Percentiles rank a stretch among this genome's conserved stretches.
Evolutionary conservation across 345 rosid genomes (phyloP).

Genomic region (thale cress (Arabidopsis thaliana)): DNA sequence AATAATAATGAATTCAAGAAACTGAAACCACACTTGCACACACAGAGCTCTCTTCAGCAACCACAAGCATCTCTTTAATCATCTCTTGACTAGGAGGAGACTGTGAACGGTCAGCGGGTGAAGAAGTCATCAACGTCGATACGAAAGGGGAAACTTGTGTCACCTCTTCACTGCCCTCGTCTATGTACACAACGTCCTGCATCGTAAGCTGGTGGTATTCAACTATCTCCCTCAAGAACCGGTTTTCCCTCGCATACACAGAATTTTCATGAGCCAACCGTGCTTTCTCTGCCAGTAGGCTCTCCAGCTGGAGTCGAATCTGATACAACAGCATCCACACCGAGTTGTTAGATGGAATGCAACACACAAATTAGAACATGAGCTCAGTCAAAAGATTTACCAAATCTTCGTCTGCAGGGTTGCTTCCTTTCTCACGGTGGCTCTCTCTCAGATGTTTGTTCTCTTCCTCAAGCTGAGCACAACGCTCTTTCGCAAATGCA

Average conservation of each 20-base stretch:
- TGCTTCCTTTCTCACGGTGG: conserved; percentile 75
- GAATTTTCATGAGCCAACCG: conserved; percentile 88
- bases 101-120: not conserved
- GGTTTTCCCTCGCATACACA: conserved; percentile 75
- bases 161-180: conserved; percentile 80
- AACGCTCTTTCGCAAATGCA: conserved; percentile 81
- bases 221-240: conserved; percentile 87
- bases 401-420: conserved; percentile 88
- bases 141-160: conserved; percentile 57
- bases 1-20: conserved; percentile 6
- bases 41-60: conserved; percentile 5
- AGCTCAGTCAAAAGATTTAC: conserved; percentile 46
- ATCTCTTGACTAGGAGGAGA: conserved; percentile 17
- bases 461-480: conserved; percentile 92
- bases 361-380: conserved; percentile 2
- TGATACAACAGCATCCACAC: conserved; percentile 37
- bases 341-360: conserved; percentile 8
- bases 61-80: not conserved
- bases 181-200: conserved; percentile 89
- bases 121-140: conserved; percentile 37
- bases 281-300: conserved; percentile 87
- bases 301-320: conserved; percentile 95
- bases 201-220: conserved; percentile 95
- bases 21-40: not conserved
- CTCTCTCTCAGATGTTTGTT: conserved; percentile 77